These are phyloP conservation scores for Mycocentrospora acerina DNA, from an alignment of 2,329 filamentous ascomycete species.

Conservation along the genomic window DNA sequence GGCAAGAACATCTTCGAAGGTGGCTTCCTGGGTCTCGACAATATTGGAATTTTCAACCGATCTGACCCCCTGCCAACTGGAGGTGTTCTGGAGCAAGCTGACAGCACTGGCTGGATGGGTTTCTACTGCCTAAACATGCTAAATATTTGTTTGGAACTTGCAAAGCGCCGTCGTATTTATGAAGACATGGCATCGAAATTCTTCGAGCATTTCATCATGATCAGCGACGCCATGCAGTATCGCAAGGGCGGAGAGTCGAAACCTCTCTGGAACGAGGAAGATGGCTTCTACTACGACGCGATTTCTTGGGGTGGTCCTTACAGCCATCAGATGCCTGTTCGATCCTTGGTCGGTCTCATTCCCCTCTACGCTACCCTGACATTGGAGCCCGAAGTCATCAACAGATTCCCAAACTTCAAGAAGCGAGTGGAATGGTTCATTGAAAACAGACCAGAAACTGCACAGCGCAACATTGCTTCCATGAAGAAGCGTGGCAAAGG, in stretches of 20 bases:
- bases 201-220: conserved; percentile 98
- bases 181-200: conserved; percentile 98
- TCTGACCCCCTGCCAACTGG: conserved; percentile 93
- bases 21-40: conserved; percentile 92
- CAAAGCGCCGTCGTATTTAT: conserved; percentile 91
- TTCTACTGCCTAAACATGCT: conserved; percentile 97
- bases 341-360: conserved; percentile 90
- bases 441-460: conserved; percentile 80
- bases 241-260: conserved; percentile 69
- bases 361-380: conserved; percentile 91
- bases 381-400: conserved; percentile 88
- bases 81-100: conserved; percentile 90
- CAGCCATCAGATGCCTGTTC: conserved; percentile 88
- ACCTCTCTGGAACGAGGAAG: conserved; percentile 93
- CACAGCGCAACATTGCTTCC: conserved; percentile 91
- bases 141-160: conserved; percentile 92
- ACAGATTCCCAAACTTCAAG: conserved; percentile 89
- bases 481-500: conserved; percentile 90
- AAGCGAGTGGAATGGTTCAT: conserved; percentile 94
- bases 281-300: conserved; percentile 98
- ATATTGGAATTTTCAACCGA: conserved; percentile 96
- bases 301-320: conserved; percentile 95
- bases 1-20: conserved; percentile 98
- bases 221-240: conserved; percentile 91
- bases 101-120: conserved; percentile 98